Evolutionary conservation across 164 flowering plant genomes (phyloP), one percentile per base, ranked within the genome.

Genomic region (Stephania japonica): DNA sequence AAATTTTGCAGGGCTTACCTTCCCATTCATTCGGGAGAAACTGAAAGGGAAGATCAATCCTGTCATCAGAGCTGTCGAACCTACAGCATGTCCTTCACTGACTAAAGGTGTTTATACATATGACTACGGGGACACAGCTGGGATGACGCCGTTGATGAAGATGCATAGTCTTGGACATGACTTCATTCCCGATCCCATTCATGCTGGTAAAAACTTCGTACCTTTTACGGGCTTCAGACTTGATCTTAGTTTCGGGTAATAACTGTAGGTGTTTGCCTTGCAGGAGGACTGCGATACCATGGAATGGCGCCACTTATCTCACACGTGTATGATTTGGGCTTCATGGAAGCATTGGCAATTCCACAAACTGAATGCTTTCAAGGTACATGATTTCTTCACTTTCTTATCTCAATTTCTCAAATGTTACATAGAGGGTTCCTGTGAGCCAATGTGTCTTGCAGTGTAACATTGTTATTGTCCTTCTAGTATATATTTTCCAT

Each of bases 161-260:
- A 95, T 95, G 99, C 99, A 95, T 67, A 95, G 98, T 4, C 94
- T 95, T 63, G 99, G 99, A 6, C 99, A 95, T 78, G 93, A 92
- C 78, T 95, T 95, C 80, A 86, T 95, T 73, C 98, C 99, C 0
- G 99, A 95, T 72, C 97, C 99, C 18, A 92, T 95, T 75, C 99
- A 95, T 85, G 91, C 98, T 18, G 99, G 99, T 94, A 84, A 75
- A 19, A 72, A 67, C 41, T n/a, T 72, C n/a, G 7, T 24, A 18
- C 49, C n/a, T n/a, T n/a, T n/a, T n/a, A n/a, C n/a, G n/a, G n/a
- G n/a, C n/a, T n/a, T n/a, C n/a, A n/a, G n/a, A n/a, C n/a, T n/a
- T 32, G 38, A 32, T 32, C 38, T 32, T 32, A 32, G 38, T 32
- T 32, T 32, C 38, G 38, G 38, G 38, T 32, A 32, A 32, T 32